Evolutionary conservation across 202 grass and related monocot genomes (phyloP), one percentile per base, ranked within the genome.

Genomic region (Panicum virgatum): DNA sequence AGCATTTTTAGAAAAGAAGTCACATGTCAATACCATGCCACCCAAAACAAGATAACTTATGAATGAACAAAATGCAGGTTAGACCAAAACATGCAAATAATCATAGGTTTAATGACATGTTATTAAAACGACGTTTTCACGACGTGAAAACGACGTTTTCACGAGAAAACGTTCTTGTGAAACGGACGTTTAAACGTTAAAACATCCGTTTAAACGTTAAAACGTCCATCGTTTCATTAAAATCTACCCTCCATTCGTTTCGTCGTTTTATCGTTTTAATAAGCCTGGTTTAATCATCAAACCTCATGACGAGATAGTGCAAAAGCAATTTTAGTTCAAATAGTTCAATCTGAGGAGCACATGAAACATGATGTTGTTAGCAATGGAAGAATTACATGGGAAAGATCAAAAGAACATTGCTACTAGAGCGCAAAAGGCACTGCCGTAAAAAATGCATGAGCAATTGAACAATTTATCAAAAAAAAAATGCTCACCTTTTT

Each of bases 401-500:
- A 3, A 52, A 80, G n/a, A 57, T 6, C 4, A 18, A 54, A 50
- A 66, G 3, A 53, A 19, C 20, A 37, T 67, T 44, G 52, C 59
- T 14, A 56, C 62, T n/a, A n/a, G 27, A 65, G 78, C 36, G 14
- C 23, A 45, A 43, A 23, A 73, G 7, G 30, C 7, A 37, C 27
- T 53, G 32, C 58, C n/a, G 73, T 32, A 82, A 66, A 66, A 47
- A 32, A 27, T 79, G 12, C 47, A 61, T 11, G 19, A 79, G 11
- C 18, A 63, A 46, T 32, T 42, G n/a, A 74, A 40, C 14, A 63
- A 76, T 77, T 72, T 38, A 72, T 45, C 16, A n/a, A 68, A 0
- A 38, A n/a, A n/a, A n/a, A 68, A 2, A 79, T 66, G 27, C 66
- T 61, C 87, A 88, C 83, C 86, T 75, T 76, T 88, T 88, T 86